Conservation (phyloP, 371 early-diverging fungal genomes). For the Apophysomyces elegans region DNA sequence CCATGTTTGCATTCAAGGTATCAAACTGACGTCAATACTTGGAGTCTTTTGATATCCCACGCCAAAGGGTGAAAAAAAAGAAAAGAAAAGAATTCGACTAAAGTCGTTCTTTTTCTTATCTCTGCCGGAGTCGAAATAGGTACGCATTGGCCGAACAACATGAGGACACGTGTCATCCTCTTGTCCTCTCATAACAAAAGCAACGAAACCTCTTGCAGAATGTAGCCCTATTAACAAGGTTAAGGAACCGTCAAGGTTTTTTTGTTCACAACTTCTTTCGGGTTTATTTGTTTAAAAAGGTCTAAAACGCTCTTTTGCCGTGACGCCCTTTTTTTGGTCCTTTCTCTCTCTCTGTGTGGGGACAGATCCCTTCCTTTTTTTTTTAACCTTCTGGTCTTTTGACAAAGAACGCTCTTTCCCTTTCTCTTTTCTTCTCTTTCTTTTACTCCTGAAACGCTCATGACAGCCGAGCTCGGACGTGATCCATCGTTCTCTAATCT, state of each 20-base stretch:
- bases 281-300: background rate
- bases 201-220: too few species aligned
- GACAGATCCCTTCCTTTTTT: background rate
- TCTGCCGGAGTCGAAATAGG: background rate
- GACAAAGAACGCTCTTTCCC: background rate
- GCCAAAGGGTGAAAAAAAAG: too few species aligned
- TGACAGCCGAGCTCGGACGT: slow-evolving; percentile 4
- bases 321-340: background rate
- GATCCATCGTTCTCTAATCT: background rate
- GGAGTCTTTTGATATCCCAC: too few species aligned
- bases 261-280: background rate
- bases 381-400: background rate
- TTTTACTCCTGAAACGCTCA: background rate
- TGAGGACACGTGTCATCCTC: slow-evolving; percentile 7
- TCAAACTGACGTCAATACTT: too few species aligned
- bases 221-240: too few species aligned
- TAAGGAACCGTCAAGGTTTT: background rate
- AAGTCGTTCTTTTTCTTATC: too few species aligned
- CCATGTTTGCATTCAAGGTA: too few species aligned
- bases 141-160: slow-evolving; percentile 5
- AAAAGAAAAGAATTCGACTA: too few species aligned
- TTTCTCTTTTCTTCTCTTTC: background rate
- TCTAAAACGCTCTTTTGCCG: background rate
- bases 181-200: too few species aligned
- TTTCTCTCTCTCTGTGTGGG: background rate